Evolutionary conservation across 495 filamentous ascomycete species (phyloP), one percentile per base, ranked within the genome.

Genomic region (Trichoderma erinaceum): DNA sequence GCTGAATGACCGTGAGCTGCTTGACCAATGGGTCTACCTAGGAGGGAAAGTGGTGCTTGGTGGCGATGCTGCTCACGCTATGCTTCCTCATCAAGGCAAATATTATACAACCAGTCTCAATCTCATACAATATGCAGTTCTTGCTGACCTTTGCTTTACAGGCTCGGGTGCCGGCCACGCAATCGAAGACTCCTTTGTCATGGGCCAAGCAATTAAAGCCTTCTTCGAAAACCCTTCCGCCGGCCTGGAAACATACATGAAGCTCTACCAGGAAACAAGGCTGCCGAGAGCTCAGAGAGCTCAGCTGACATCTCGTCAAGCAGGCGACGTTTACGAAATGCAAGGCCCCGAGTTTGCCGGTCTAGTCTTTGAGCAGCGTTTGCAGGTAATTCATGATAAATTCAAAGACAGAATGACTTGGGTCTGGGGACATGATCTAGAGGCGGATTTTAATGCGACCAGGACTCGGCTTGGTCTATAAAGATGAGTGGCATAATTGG

Each of bases 111-210:
- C 29, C 29, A 41, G 18, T 12, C 41, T 70, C 50, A 5, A 65
- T 35, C 29, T 38, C 4, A 38, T 48, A 16, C 8, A 41, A 18
- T 0, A 69, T 69, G 70, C 50, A n/a, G 6, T 25, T 18, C 8
- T 38, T 38, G 27, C 48, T 50, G 56, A 15, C n/a, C 18, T 6
- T 4, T 5, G 11, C 35, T 21, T 66, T 1, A 21, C 5, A 68
- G 43, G 69, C 7, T 69, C 75, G 29, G 77, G 76, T 8, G 76
- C 75, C 2, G 78, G 78, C 18, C 77, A 79, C 64, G 72, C 76
- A 1, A 74, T 80, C 65, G 78, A 79, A 69, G 77, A 79, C 63
- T 78, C 72, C 21, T 81, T 76, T 69, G 72, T 79, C 23, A 71
- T 80, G 35, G 75, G 73, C 10, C 74, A 73, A 13, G 73, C 74